phyloP scores from a whole-genome alignment of 768 basidiomycete genomes.

The Gloeopeniophorella convolvens region DNA sequence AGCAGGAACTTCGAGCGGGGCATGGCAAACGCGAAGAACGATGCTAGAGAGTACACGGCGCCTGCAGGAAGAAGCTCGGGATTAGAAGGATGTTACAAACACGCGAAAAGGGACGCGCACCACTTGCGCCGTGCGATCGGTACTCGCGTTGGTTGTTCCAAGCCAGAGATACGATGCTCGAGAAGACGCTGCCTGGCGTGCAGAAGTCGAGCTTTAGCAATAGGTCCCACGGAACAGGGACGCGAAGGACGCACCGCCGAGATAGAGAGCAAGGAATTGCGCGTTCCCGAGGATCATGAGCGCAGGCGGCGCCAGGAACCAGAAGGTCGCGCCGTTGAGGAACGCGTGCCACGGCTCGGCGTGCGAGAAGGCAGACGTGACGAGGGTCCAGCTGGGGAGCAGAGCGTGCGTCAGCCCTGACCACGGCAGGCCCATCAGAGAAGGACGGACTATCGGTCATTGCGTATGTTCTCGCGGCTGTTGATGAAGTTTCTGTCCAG shows the following conservation, averaged over 20 bases:
- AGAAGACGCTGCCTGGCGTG: constrained; percentile 50
- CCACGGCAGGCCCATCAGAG: background rate
- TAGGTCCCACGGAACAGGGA: too few relatives aligned
- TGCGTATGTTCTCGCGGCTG: constrained; percentile 50
- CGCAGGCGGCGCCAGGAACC: constrained; percentile 65
- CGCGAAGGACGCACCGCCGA: constrained; percentile 44
- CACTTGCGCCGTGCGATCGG: constrained; percentile 64
- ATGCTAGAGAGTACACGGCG: constrained; percentile 63
- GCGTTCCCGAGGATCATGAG: constrained; percentile 57
- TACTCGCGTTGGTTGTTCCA: constrained; percentile 38
- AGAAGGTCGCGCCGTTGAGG: constrained; percentile 75
- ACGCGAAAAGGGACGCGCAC: constrained; percentile 32
- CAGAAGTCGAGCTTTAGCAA: background rate
- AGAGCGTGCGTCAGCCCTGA: background rate
- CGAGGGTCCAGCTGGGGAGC: constrained; percentile 59
- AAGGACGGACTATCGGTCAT: constrained; percentile 57
- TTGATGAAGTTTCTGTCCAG: constrained; percentile 60
- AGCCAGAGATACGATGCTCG: constrained; percentile 42
- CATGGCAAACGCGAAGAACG: constrained; percentile 64
- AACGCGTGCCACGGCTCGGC: constrained; percentile 51
- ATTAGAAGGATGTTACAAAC: background rate
- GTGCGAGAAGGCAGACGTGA: constrained; percentile 72
- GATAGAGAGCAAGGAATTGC: constrained; percentile 65
- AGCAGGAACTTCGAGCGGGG: constrained; percentile 61
- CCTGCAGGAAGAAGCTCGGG: constrained; percentile 33